Percentiles rank a stretch among this genome's conserved stretches.
Evolutionary conservation across 208 protist species (phyloP).

Genomic region (Trichomonas tenax): DNA sequence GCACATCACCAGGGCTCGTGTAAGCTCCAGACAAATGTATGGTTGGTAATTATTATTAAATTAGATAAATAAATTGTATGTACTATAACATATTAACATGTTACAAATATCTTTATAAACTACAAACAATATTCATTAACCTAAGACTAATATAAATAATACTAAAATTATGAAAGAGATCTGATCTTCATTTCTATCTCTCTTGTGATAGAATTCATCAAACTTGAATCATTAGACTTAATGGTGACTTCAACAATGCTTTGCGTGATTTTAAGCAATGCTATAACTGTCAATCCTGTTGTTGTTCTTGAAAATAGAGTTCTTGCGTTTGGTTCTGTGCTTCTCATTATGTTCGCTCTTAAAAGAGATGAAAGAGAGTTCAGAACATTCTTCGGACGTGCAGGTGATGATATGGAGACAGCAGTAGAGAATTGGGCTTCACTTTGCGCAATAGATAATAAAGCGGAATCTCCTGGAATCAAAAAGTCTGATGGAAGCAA

Average conservation of each 20-base stretch:
- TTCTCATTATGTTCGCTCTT: neutral
- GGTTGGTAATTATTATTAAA: slow-evolving; percentile 16
- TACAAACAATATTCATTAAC: no score
- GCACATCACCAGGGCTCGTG: neutral
- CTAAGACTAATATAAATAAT: no score
- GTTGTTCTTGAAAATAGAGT: neutral
- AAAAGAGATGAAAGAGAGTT: neutral
- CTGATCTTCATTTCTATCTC: neutral
- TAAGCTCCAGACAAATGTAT: neutral
- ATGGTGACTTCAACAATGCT: neutral
- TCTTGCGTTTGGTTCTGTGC: neutral
- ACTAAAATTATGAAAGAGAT: neutral
- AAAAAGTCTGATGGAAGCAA: neutral
- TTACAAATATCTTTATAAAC: no score
- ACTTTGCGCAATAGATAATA: neutral
- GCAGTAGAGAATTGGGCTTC: no score
- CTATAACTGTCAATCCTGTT: neutral
- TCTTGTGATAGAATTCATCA: neutral
- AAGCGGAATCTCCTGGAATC: neutral
- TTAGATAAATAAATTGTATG: no score
- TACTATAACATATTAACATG: no score
- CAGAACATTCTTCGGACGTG: neutral
- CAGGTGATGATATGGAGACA: neutral
- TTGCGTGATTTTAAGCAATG: neutral
- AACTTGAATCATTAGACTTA: neutral